These are phyloP conservation scores for Phytophthora macrochlamydospora DNA, from an alignment of 352 stramenopile genomes.

Conservation along the genomic window DNA sequence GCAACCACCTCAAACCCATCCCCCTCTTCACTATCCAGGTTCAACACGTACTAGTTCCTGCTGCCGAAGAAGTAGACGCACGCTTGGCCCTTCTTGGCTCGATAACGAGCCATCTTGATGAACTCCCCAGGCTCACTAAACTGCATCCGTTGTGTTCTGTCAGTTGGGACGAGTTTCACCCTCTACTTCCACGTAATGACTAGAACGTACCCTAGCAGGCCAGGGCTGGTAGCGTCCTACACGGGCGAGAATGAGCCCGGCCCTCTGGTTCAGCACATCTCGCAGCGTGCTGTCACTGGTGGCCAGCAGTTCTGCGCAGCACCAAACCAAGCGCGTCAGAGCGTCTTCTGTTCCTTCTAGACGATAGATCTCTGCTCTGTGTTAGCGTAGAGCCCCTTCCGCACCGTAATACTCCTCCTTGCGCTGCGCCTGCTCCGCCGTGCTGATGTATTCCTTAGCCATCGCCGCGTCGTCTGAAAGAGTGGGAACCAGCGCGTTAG, in stretches of 20 bases:
- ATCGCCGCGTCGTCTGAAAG: conserved; percentile 20
- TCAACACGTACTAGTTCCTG: conserved; percentile 79
- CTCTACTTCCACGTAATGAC: no score
- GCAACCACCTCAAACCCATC: neutral
- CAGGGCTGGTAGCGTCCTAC: conserved; percentile 84
- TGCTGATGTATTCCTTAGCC: conserved; percentile 47
- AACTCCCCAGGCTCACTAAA: conserved; percentile 86
- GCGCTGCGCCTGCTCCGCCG: conserved; percentile 41
- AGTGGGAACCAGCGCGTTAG: neutral
- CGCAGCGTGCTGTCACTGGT: conserved; percentile 60
- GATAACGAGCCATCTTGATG: conserved; percentile 78
- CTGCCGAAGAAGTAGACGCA: conserved; percentile 90
- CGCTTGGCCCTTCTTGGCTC: conserved; percentile 72
- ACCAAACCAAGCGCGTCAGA: conserved; percentile 5
- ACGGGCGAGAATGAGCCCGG: conserved; percentile 76
- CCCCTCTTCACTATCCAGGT: neutral
- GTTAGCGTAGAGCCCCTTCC: neutral
- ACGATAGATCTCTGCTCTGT: neutral
- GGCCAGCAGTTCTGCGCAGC: conserved; percentile 58
- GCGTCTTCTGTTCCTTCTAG: neutral
- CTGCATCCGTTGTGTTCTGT: conserved; percentile 27
- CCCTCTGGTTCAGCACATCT: conserved; percentile 76
- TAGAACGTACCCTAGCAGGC: conserved; percentile 65
- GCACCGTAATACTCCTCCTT: conserved; percentile 67
- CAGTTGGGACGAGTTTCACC: no score